Evolutionary conservation across 2,329 filamentous ascomycete genomes (phyloP), one percentile per base, ranked within the genome.

Genomic region (Gyromitra esculenta): DNA sequence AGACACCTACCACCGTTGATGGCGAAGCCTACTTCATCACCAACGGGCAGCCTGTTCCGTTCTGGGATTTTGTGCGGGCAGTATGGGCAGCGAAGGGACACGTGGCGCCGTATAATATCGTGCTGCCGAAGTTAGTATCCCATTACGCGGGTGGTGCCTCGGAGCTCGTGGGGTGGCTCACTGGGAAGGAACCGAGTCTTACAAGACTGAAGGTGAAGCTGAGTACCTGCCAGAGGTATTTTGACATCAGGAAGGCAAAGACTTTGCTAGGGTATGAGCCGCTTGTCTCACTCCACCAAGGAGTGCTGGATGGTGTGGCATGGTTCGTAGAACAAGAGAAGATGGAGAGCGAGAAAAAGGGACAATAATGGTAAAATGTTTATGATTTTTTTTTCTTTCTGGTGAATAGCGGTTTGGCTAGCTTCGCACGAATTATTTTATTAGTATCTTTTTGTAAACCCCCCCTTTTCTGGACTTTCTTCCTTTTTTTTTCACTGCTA

Each of bases 21-120:
- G 96, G 95, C 75, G 91, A 97, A 83, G 90, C 90, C 65, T 95
- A 98, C 85, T 90, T 97, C 85, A 89, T 98, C 82, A 96, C 93
- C 74, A 98, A 98, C 83, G 92, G 94, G 84, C 87, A 89, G 80
- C 95, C 95, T 4, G 87, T 96, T 21, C 95, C 95, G 83, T 96
- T 97, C 84, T 96, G 96, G 90, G 93, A 97, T 84, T 92, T 96
- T 82, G 89, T 92, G 75, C 88, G 92, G 52, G 89, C 90, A 50
- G 87, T 97, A 60, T 98, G 93, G 93, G 86, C 85, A 7, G 79
- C 85, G 35, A 84, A 85, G 35, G 84, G 83, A 48, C 84, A 85
- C 52, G 82, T 84, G 5, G 84, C 86, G 11, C 68, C 78, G 0
- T 81, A 79, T 48, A 77, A 75, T 48, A 76, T 79, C 21, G 76